These are phyloP conservation scores for Pholiota microspora DNA, from an alignment of 768 basidiomycete genomes.

Conservation along the genomic window DNA sequence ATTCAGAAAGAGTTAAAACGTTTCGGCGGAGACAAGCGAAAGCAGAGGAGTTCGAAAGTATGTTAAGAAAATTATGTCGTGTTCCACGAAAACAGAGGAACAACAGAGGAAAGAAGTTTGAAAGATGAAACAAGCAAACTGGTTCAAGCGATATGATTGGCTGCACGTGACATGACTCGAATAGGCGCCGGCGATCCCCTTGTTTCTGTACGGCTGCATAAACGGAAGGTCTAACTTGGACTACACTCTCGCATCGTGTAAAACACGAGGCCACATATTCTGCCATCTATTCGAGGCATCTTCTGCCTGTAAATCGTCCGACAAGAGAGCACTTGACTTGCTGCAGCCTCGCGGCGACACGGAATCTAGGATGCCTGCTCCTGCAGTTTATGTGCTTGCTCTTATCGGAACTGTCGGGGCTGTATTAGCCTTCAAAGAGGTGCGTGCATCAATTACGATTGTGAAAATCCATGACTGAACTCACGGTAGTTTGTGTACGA, in stretches of 20 bases:
- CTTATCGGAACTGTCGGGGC: conserved; percentile 51
- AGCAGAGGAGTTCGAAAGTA: not conserved
- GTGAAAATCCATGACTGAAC: not conserved
- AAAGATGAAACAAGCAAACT: no score
- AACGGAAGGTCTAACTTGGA: no score
- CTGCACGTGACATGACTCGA: not conserved
- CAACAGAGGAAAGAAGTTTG: no score
- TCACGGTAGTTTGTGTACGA: conserved; percentile 60
- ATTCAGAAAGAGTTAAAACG: no score
- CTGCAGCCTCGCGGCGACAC: conserved; percentile 5
- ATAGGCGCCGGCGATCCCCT: not conserved
- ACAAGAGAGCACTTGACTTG: no score
- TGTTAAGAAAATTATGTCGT: not conserved
- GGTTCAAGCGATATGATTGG: no score
- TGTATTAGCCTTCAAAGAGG: conserved; percentile 58
- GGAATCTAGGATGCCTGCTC: conserved; percentile 29
- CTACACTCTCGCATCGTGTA: not conserved
- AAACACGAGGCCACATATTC: not conserved
- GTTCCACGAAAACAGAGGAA: no score
- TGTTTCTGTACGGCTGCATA: no score
- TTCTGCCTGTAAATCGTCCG: no score
- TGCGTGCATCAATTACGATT: conserved; percentile 18
- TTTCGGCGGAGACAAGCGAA: no score
- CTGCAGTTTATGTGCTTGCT: conserved; percentile 50
- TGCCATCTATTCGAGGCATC: no score